Evolutionary conservation across 176 grass and related monocot genomes (phyloP).

Genomic region (Elymus sibiricus): DNA sequence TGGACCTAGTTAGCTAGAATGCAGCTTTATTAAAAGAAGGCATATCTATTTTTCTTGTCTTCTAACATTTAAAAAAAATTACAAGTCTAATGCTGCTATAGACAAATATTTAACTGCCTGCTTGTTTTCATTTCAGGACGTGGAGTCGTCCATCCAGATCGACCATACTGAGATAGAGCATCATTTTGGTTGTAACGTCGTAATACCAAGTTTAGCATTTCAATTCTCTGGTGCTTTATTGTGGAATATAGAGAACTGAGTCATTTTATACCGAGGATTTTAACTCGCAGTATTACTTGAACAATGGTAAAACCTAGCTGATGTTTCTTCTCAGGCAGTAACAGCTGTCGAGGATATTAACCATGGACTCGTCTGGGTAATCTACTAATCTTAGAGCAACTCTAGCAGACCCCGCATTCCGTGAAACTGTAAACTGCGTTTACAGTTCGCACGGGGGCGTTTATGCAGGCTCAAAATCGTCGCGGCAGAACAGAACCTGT

Average conservation of each 20-base stretch:
- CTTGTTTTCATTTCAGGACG: slow-evolving; percentile 40
- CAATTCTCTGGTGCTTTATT: slow-evolving; percentile 24
- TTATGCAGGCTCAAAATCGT: no score
- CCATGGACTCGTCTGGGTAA: not conserved
- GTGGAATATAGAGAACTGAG: slow-evolving; percentile 21
- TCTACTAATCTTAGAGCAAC: no score
- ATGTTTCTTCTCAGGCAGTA: not conserved
- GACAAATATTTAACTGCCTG: not conserved
- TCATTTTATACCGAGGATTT: not conserved
- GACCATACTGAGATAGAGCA: slow-evolving; percentile 13
- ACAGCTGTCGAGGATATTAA: not conserved
- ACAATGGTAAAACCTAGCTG: not conserved
- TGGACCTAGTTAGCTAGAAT: not conserved
- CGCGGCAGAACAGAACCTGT: no score
- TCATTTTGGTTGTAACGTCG: not conserved
- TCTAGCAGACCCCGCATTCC: no score
- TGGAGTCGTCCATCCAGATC: slow-evolving; percentile 11
- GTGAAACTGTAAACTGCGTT: no score
- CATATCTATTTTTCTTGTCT: not conserved
- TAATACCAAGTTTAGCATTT: slow-evolving; percentile 13
- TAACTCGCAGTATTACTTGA: not conserved
- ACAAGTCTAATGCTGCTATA: not conserved
- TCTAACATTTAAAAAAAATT: not conserved
- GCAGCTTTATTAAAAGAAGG: not conserved
- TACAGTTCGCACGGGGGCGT: no score